phyloP scores from a whole-genome alignment of 345 rosid species.

The Angophora floribunda region DNA sequence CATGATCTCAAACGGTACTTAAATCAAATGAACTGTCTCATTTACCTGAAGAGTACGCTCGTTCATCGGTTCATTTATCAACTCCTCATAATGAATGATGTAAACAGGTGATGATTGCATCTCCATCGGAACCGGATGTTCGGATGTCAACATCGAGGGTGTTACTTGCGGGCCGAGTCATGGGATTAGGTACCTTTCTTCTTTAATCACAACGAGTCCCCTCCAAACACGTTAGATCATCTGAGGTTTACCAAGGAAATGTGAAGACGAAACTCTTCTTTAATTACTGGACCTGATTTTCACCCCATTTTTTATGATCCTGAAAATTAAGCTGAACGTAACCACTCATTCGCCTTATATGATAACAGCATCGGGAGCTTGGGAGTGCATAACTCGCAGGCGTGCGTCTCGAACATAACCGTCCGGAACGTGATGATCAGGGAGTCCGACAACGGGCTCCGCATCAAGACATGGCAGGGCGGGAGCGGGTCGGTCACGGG shows the following conservation, averaged over 20 bases:
- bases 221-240: neutral
- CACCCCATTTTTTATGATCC: neutral
- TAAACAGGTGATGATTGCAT: constrained; percentile 76
- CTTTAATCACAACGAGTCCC: neutral
- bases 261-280: neutral
- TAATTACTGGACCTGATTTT: too few relatives aligned
- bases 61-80: neutral
- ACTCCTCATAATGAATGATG: neutral
- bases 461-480: constrained; percentile 98
- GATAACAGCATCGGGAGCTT: constrained; percentile 81
- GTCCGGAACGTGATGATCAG: constrained; percentile 51
- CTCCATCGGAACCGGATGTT: constrained; percentile 77
- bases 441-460: constrained; percentile 87
- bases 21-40: neutral
- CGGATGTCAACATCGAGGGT: constrained; percentile 57
- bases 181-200: constrained; percentile 61
- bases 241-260: neutral
- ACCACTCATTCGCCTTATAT: neutral
- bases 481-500: constrained; percentile 71
- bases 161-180: constrained; percentile 89
- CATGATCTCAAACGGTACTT: constrained; percentile 68
- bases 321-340: neutral
- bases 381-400: constrained; percentile 89
- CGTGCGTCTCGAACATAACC: constrained; percentile 85
- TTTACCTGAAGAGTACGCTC: neutral